Percentiles rank a stretch among this genome's conserved stretches.
Conservation (phyloP, 2,329 filamentous ascomycete genomes). For the Zymoseptoria passerinii region DNA sequence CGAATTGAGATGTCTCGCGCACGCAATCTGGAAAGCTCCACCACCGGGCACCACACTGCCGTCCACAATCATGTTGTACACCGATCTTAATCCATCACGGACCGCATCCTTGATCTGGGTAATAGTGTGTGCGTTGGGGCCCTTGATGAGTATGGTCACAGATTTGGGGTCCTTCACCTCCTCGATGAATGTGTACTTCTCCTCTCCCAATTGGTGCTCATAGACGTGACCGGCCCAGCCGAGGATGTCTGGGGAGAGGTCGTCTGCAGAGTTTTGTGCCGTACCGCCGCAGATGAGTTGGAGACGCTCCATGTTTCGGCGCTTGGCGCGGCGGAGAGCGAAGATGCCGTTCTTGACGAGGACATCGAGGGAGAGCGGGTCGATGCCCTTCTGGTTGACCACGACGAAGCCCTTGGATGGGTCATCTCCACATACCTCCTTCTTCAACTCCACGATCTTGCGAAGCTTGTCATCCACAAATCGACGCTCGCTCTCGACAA, state of each 20-base stretch:
- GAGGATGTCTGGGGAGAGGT: conserved; percentile 75
- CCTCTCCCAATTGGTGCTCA: conserved; percentile 93
- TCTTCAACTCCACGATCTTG: conserved; percentile 97
- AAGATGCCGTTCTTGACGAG: conserved; percentile 97
- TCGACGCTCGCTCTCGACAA: conserved; percentile 91
- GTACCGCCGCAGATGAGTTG: conserved; percentile 88
- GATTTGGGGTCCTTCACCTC: conserved; percentile 99
- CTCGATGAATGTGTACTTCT: conserved; percentile 98
- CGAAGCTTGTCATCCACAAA: conserved; percentile 95
- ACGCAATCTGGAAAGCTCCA: conserved; percentile 93
- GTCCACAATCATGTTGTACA: conserved; percentile 99
- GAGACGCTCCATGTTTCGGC: conserved; percentile 97
- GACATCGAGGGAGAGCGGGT: conserved; percentile 89
- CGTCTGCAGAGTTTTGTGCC: conserved; percentile 94
- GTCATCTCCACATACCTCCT: conserved; percentile 89
- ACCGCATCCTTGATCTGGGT: conserved; percentile 95
- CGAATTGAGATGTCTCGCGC: conserved; percentile 75
- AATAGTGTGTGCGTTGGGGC: conserved; percentile 93
- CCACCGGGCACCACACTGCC: conserved; percentile 88
- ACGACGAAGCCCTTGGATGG: conserved; percentile 93
- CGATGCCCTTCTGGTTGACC: conserved; percentile 98
- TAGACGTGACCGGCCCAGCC: conserved; percentile 96
- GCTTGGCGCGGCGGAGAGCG: conserved; percentile 86
- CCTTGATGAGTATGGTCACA: conserved; percentile 95
- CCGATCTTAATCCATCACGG: conserved; percentile 84